phyloP scores from a whole-genome alignment of 139 green algal genomes.

The Zygnema cylindricum region DNA sequence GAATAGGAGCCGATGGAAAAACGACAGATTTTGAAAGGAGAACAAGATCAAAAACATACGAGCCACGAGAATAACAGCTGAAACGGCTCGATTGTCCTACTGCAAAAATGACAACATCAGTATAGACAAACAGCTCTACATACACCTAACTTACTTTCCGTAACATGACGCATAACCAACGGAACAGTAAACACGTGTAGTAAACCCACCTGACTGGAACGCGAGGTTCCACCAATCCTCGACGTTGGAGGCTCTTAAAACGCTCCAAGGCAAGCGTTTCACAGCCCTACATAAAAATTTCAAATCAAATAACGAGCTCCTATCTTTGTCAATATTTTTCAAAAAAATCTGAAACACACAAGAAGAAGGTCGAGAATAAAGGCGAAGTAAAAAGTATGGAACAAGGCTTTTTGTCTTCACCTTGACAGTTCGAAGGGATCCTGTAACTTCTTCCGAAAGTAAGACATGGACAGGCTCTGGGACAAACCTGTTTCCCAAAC shows the following conservation, averaged over 20 bases:
- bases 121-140: too few species aligned
- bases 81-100: too few species aligned
- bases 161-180: background rate
- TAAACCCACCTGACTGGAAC: constrained; percentile 21
- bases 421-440: constrained; percentile 73
- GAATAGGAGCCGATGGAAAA: too few species aligned
- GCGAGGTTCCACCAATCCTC: constrained; percentile 81
- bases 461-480: constrained; percentile 75
- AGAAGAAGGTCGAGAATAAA: too few species aligned
- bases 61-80: too few species aligned
- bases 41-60: background rate
- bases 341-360: too few species aligned
- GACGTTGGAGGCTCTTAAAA: constrained; percentile 84
- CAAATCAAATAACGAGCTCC: too few species aligned
- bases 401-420: constrained; percentile 26
- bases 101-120: too few species aligned
- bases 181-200: background rate
- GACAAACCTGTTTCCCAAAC: constrained; percentile 64
- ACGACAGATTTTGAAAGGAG: too few species aligned
- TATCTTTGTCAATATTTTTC: too few species aligned
- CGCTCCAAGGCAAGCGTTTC: constrained; percentile 41
- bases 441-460: constrained; percentile 73
- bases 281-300: constrained; percentile 36
- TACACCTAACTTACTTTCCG: background rate
- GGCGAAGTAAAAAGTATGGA: constrained; percentile 7